Evolutionary conservation across 179 eudicot species (phyloP).

Genomic region (Silene vulgaris): DNA sequence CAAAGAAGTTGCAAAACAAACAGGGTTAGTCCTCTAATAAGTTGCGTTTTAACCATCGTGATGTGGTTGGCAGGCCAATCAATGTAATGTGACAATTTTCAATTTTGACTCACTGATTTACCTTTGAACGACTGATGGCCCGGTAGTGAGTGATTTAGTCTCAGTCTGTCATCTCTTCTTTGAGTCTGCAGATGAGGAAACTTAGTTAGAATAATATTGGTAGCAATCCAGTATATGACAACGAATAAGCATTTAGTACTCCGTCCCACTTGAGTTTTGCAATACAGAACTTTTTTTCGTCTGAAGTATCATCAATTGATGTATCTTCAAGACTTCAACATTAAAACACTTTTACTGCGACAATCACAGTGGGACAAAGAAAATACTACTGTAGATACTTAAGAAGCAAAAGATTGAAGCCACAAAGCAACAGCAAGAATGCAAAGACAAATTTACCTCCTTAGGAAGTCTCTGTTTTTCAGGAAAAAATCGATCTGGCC

Average conservation of each 20-base stretch:
- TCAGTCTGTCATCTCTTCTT: constrained; percentile 60
- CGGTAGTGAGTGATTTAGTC: constrained; percentile 44
- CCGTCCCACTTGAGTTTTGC: neutral
- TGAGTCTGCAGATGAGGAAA: constrained; percentile 43
- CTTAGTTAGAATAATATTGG: constrained; percentile 10
- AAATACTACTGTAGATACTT: neutral
- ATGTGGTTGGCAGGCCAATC: neutral
- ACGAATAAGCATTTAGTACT: neutral
- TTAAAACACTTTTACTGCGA: no score
- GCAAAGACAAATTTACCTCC: constrained; percentile 49
- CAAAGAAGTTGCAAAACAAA: neutral
- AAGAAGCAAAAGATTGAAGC: neutral
- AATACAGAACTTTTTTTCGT: neutral
- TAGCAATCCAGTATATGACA: neutral
- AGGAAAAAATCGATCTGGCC: constrained; percentile 45
- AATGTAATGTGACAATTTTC: neutral
- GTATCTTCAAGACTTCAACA: no score
- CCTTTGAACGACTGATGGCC: constrained; percentile 58
- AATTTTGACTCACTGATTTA: constrained; percentile 25
- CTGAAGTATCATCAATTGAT: no score
- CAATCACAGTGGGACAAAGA: neutral
- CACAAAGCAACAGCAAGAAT: neutral
- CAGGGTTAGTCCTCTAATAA: neutral
- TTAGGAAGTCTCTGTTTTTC: constrained; percentile 58
- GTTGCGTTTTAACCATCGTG: neutral